phyloP scores from a whole-genome alignment of 1,284 basidiomycete genomes.

The Irpex lacteus region DNA sequence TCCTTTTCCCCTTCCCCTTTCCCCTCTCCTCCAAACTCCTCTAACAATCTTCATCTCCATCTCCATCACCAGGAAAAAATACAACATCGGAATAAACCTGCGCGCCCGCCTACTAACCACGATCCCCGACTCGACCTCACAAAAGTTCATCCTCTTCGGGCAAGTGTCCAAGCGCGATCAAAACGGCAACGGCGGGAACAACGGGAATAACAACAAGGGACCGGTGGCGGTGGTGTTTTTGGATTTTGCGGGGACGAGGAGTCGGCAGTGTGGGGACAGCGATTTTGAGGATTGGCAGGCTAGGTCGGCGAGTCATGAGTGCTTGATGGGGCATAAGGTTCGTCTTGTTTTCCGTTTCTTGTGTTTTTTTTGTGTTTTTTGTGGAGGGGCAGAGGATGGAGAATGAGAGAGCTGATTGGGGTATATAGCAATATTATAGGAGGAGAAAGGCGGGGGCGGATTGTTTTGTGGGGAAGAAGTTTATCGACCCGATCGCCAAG shows the following conservation, averaged over 20 bases:
- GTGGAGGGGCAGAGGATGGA: too few relatives aligned
- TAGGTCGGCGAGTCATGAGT: constrained; percentile 64
- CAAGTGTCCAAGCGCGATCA: constrained; percentile 69
- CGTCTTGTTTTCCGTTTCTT: neutral
- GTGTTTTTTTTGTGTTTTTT: too few relatives aligned
- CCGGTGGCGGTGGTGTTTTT: constrained; percentile 77
- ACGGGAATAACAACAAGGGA: too few relatives aligned
- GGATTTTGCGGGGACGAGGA: constrained; percentile 77
- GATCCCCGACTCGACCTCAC: constrained; percentile 89
- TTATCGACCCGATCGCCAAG: constrained; percentile 77
- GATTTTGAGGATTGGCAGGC: constrained; percentile 95
- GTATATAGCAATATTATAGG: constrained; percentile 83
- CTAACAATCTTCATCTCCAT: neutral
- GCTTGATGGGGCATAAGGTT: constrained; percentile 94
- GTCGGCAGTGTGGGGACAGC: constrained; percentile 65
- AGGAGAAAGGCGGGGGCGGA: constrained; percentile 82
- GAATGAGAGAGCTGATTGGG: neutral
- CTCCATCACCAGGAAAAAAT: constrained; percentile 56
- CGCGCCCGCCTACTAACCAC: constrained; percentile 80
- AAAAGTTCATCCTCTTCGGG: constrained; percentile 87
- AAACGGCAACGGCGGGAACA: constrained; percentile 49
- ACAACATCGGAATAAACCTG: constrained; percentile 70
- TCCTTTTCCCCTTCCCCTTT: neutral
- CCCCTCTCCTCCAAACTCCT: neutral
- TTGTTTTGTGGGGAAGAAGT: constrained; percentile 94